A percentile compares a stretch with the other conserved stretches of the same genome.
Conservation (phyloP, 1,139 yeast species). For the Saccharomycopsis hybrid region DNA sequence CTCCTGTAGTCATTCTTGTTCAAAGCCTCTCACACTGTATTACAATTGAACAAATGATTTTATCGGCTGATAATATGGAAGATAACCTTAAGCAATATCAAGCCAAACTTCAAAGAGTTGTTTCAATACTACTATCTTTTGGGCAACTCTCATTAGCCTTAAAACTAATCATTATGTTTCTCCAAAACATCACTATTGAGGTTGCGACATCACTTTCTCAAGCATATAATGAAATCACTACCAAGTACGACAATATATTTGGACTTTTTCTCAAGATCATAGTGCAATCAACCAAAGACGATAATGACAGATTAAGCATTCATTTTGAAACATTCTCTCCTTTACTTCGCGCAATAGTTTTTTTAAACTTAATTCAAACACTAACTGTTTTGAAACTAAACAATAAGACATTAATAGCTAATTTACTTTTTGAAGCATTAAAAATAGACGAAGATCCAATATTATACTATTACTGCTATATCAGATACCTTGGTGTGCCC, state of each 20-base stretch:
- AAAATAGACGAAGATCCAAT: constrained; percentile 9
- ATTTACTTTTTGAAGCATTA: neutral
- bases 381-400: neutral
- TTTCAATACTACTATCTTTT: too few relatives aligned
- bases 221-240: too few relatives aligned
- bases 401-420: constrained; percentile 2
- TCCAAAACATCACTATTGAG: too few relatives aligned
- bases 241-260: too few relatives aligned
- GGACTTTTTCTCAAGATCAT: too few relatives aligned
- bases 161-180: too few relatives aligned
- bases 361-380: constrained; percentile 5
- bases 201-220: too few relatives aligned
- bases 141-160: too few relatives aligned
- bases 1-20: neutral
- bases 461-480: constrained; percentile 7
- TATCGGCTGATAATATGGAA: neutral
- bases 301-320: too few relatives aligned
- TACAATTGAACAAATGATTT: constrained; percentile 16
- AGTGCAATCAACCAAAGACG: too few relatives aligned
- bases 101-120: constrained; percentile 8
- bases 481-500: constrained; percentile 1
- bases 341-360: neutral
- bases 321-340: neutral
- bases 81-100: constrained; percentile 10
- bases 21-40: constrained; percentile 2